Conservation (phyloP, 2,329 filamentous ascomycete species). For the Cylindrodendrum hubeiense region DNA sequence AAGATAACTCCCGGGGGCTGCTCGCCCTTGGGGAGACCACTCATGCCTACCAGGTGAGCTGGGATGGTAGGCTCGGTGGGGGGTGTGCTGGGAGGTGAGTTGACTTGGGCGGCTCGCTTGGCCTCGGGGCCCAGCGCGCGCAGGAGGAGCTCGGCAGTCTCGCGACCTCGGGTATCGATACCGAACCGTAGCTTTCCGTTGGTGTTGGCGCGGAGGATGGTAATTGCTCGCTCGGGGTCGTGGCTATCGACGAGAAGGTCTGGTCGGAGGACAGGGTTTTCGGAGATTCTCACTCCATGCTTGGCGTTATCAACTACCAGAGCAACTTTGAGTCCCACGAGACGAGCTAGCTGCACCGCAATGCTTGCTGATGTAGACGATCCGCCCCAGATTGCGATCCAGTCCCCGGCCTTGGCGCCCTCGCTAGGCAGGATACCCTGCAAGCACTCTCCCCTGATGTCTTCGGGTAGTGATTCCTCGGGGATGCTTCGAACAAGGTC, state of each 20-base stretch:
- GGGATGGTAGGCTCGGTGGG: slow-evolving; percentile 37
- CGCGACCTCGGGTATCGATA: slow-evolving; percentile 75
- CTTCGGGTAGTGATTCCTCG: slow-evolving; percentile 64
- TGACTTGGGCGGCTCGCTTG: slow-evolving; percentile 41
- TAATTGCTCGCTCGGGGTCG: slow-evolving; percentile 73
- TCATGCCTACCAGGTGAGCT: slow-evolving; percentile 75
- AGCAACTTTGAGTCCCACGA: slow-evolving; percentile 74
- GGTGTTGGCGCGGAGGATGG: slow-evolving; percentile 72
- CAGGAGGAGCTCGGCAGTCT: slow-evolving; percentile 71
- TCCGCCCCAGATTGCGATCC: slow-evolving; percentile 81
- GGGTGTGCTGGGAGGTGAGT: slow-evolving; percentile 56
- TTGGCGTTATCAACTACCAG: slow-evolving; percentile 75
- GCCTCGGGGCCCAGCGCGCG: slow-evolving; percentile 47
- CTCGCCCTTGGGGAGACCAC: slow-evolving; percentile 72
- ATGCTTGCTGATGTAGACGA: slow-evolving; percentile 79
- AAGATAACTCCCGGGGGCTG: slow-evolving; percentile 60
- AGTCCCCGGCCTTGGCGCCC: slow-evolving; percentile 71
- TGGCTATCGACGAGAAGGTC: slow-evolving; percentile 79
- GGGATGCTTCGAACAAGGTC: slow-evolving; percentile 61
- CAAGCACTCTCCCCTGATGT: slow-evolving; percentile 75
- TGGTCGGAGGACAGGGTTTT: slow-evolving; percentile 57
- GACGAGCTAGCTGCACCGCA: slow-evolving; percentile 75
- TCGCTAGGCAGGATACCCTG: slow-evolving; percentile 64
- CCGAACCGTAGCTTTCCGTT: slow-evolving; percentile 72
- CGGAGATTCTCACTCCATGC: slow-evolving; percentile 70